A percentile compares a stretch with the other conserved stretches of the same genome.
phyloP scores from a whole-genome alignment of 1,139 yeast species.

The Debaryomycetaceae sp. region DNA sequence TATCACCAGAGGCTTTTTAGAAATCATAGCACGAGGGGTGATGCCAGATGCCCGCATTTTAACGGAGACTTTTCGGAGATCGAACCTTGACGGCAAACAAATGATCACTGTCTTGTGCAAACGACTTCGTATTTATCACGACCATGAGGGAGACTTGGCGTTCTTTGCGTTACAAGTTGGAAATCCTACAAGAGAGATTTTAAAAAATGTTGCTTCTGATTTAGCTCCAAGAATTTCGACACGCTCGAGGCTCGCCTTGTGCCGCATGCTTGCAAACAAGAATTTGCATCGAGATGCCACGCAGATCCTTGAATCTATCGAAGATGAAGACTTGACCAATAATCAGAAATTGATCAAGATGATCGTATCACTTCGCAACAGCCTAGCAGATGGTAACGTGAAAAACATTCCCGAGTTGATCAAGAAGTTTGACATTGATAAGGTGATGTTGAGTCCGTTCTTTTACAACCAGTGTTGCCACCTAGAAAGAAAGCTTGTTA shows the following conservation, averaged over 20 bases:
- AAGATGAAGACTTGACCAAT: slow-evolving; percentile 15
- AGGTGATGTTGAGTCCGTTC: slow-evolving; percentile 24
- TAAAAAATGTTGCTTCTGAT: slow-evolving; percentile 2
- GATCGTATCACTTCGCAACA: slow-evolving; percentile 14
- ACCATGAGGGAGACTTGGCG: slow-evolving; percentile 10
- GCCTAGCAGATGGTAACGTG: slow-evolving; percentile 11
- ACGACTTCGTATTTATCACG: slow-evolving; percentile 10
- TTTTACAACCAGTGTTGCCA: slow-evolving; percentile 20
- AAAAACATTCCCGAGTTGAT: slow-evolving; percentile 11
- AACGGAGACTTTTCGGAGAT: slow-evolving; percentile 21
- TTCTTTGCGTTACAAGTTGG: slow-evolving; percentile 11
- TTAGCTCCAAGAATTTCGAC: slow-evolving; percentile 6
- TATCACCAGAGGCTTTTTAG: slow-evolving; percentile 23
- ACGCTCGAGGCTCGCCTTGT: slow-evolving; percentile 20
- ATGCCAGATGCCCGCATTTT: slow-evolving; percentile 23
- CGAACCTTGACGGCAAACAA: slow-evolving; percentile 11
- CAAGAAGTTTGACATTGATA: slow-evolving; percentile 20
- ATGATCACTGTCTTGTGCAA: slow-evolving; percentile 13
- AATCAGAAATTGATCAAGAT: slow-evolving; percentile 15
- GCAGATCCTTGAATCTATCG: slow-evolving; percentile 13
- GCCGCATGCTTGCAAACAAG: slow-evolving; percentile 22
- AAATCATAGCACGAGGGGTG: slow-evolving; percentile 22
- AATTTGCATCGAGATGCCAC: slow-evolving; percentile 15
- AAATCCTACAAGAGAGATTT: slow-evolving; percentile 5
- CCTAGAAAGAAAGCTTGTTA: slow-evolving; percentile 15